Base-by-base conservation (phyloP, 2,329 filamentous ascomycete genomes). In the Trichoderma atrobrunneum region DNA sequence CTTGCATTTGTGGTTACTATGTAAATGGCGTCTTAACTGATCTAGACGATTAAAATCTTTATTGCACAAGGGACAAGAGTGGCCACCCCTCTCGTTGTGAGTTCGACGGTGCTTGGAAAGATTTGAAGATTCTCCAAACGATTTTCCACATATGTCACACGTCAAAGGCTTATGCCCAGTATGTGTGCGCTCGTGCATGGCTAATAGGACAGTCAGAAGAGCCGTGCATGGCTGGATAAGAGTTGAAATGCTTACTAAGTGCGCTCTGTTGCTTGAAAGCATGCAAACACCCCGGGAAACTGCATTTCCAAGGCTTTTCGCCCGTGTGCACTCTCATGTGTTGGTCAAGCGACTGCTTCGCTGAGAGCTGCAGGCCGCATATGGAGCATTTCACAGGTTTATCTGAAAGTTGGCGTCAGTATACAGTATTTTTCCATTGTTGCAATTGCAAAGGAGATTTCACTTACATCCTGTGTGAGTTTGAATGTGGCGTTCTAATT, bases 241-340 rank as follows among this genome's bases (percentile, higher is more conserved):
- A 43, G 14, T 57, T 7, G 0, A 14, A 1, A 4, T 36, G 82
- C 86, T 76, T 85, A 90, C 89, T 91, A 26, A 91, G 81, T 26
- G 90, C 90, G 74, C 89, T 91, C 74, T 91, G 90, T 74, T 92
- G 90, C 67, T 90, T 89, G 76, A 92, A 92, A 0, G 84, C 82
- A 77, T 89, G 89, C 26, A 79, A 80, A 74, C 89, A 91, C 43
- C 84, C 84, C 4, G 78, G 76, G 30, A 78, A 78, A 11, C 81
- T 78, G 77, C 91, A 93, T 54, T 84, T 81, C 80, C 89, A 90
- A 30, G 90, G 90, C 74, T 88, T 90, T 73, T 89, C 87, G 51
- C 89, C 88, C 0, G 89, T 90, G 76, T 93, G 91, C 2, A 88
- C 91, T 21, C 90, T 86, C 77, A 88, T 84, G 75, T 93, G 91